Base-by-base conservation (phyloP, 208 protist species). In the Vickermania spadyakhi region DNA sequence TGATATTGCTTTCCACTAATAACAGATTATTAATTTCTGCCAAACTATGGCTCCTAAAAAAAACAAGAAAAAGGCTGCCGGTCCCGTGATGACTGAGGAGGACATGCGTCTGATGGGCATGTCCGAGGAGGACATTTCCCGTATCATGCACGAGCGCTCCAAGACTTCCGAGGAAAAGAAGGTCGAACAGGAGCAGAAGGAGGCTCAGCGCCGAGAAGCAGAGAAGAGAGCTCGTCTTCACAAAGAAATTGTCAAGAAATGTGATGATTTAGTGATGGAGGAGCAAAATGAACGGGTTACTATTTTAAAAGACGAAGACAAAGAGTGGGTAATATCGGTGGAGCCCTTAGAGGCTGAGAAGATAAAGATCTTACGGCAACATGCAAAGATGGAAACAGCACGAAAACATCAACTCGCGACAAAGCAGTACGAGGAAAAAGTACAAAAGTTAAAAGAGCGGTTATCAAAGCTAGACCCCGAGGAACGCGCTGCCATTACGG, bases 61-160 rank as follows among this genome's bases (percentile, higher is more conserved):
- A 50, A 67, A 76, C 28, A 72, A 72, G 25, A 81, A 85, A 67
- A 63, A 91, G 4, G 77, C 64, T 7, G 69, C 68, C 30, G 68
- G 69, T 29, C 83, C 78, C 59, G 79, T 76, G 60, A 64, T 86
- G 57, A 76, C 78, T 11, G 73, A 75, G 59, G 80, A 82, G 52
- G 84, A 91, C 54, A 83, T 91, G 84, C 84, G 75, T 23, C 84
- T 79, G 22, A 73, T 91, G 42, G 84, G 84, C 21, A 87, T 91
- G 80, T 68, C 67, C 4, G 77, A 81, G 0, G 78, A 86, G n/a
- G 79, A 91, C 56, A 84, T 87, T 29, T 45, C 67, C 49, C 79
- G 77, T 49, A 77, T 91, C 45, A 52, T 91, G 45, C 72, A 74
- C 0, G 80, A 91, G 72, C 79, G 80, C 28, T 59, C 56, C 28